Base-by-base conservation (phyloP, 805 yeast species). In the Zygotorulaspora chibaensis region DNA sequence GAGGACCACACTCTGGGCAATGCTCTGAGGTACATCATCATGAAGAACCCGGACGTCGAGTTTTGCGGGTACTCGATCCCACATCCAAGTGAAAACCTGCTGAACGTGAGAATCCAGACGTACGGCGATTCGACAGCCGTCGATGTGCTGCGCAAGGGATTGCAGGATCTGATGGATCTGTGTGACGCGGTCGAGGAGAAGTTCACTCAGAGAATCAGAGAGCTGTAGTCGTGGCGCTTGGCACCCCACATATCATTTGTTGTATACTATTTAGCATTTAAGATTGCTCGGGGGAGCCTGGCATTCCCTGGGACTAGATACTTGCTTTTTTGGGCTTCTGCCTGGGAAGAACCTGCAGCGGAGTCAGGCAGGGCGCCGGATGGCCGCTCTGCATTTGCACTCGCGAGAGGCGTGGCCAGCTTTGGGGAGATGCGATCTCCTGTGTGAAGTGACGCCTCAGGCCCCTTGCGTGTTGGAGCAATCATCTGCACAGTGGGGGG, bases 61-160 rank as follows among this genome's bases (percentile, higher is more conserved):
- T 93, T 93, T 66, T 91, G 98, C 63, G 99, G 99, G 46, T 93
- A 93, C 70, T 88, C 97, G 36, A 93, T 93, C 55, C 99, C 99
- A 9, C 99, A 93, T 68, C 99, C 99, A 15, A 87, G 96, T 29
- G 99, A 93, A 69, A 75, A 87, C 50, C 84, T 85, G 56, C 72
- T 93, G 68, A 88, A 93, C 69, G 66, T 93, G 46, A 81, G 99
- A 70, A 88, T 93, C 52, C 99, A 93, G 71, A 93, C 99, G 1
- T 90, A 89, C 62, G 96, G 80, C 33, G 96, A 81, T 26, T 70
- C 71, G 8, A 83, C 97, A 3, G 98, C 98, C 3, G 81, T 87
- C 33, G 96, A 91, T 65, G 98, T 96, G 1, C 74, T 93, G 35
- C 90, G 87, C 58, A 87, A 88, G 66, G 98, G 98, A 18, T 75